phyloP scores from a whole-genome alignment of 2,329 filamentous ascomycete genomes.

The Epicoccum sorghinum region DNA sequence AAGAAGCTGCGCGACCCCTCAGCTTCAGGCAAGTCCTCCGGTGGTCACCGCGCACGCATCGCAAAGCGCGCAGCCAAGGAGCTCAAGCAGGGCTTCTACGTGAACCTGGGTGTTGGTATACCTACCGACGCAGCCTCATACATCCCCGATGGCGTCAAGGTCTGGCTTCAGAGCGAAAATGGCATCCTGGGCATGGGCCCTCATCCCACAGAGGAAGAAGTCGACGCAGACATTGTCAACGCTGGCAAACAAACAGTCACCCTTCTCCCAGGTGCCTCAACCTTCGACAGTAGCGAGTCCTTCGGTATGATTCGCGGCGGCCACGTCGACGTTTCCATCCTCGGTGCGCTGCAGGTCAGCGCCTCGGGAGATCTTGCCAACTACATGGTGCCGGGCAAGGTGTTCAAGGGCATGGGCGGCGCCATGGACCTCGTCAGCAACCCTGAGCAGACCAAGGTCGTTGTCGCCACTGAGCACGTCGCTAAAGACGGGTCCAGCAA shows the following conservation, averaged over 20 bases:
- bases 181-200: constrained; percentile 55
- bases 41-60: constrained; percentile 70
- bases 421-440: constrained; percentile 92
- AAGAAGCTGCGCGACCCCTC: constrained; percentile 40
- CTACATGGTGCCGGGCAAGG: constrained; percentile 91
- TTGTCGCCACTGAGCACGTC: constrained; percentile 92
- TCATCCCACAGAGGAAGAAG: constrained; percentile 64
- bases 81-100: constrained; percentile 95
- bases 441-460: constrained; percentile 81
- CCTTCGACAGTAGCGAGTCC: constrained; percentile 85
- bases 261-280: constrained; percentile 76
- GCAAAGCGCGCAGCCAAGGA: constrained; percentile 84
- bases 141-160: constrained; percentile 64
- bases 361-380: constrained; percentile 82
- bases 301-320: constrained; percentile 94
- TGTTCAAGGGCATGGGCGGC: constrained; percentile 84
- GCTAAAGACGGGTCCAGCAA: constrained; percentile 92
- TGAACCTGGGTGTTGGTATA: constrained; percentile 91
- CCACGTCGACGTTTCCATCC: constrained; percentile 83
- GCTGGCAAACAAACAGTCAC: constrained; percentile 94
- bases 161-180: constrained; percentile 63
- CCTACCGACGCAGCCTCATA: constrained; percentile 88
- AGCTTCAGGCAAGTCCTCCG: constrained; percentile 21
- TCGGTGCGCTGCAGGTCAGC: constrained; percentile 89
- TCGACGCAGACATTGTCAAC: constrained; percentile 89